Evolutionary conservation across 805 yeast genomes (phyloP), one percentile per base, ranked within the genome.

Genomic region (Candida boleticola): DNA sequence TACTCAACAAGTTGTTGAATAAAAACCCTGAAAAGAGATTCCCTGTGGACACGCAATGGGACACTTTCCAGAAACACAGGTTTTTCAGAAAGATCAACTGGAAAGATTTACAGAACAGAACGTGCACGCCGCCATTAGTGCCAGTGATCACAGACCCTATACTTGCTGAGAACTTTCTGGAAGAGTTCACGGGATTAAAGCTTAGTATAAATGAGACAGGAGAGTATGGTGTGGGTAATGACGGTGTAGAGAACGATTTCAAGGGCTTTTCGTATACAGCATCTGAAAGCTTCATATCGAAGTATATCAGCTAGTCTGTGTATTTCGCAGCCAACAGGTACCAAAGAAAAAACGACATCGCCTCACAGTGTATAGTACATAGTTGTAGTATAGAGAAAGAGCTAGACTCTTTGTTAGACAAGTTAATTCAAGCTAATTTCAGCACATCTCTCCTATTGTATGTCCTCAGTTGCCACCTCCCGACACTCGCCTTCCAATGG

Each of bases 61-160:
- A 79, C 37, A 64, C 61, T 33, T 73, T 85, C 44, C 79, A 78
- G 54, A 68, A 76, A 38, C 93, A 86, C 55, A 68, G 85, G 35
- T 85, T 89, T 46, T 89, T 89, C 67, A 76, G 96, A 46, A 80
- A 82, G 49, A 67, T 89, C 27, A 74, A 83, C 55, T 89, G 96
- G 96, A 63, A 65, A 13, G 60, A 64, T 37, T 60, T 89, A 34
- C 77, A 74, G 37, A 31, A 29, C 16, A 67, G 63, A 22, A 61
- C 63, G 1, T 61, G 76, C 5, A 64, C 67, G 40, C 95, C 96
- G 2, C 96, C 97, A 0, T 83, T 89, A 27, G 66, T 80, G n/a
- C 96, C 97, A 0, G 63, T 87, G 4, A 78, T 89, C 33, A 85
- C 95, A 0, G 82, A 88, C 54, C 92, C 95, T 19, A 82, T 73